A percentile compares a stretch with the other conserved stretches of the same genome.
Conservation (phyloP, 2,329 filamentous ascomycete species). For the Sporothrix inflata region DNA sequence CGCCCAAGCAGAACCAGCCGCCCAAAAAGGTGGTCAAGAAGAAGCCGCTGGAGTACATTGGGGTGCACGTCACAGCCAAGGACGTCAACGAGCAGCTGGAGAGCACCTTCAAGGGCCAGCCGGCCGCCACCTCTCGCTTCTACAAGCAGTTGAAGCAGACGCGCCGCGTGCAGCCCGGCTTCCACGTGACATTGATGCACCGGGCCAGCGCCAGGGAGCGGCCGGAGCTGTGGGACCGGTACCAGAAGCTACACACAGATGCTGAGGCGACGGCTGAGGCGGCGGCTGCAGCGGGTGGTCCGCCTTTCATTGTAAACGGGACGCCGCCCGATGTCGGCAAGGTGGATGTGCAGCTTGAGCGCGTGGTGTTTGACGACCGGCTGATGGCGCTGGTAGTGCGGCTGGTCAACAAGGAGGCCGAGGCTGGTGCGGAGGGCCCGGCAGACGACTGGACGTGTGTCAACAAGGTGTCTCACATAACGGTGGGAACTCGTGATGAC, state of each 20-base stretch:
- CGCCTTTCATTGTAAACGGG: neutral
- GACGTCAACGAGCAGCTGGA: slow-evolving; percentile 63
- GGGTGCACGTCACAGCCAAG: slow-evolving; percentile 50
- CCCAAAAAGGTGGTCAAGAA: slow-evolving; percentile 47
- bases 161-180: slow-evolving; percentile 77
- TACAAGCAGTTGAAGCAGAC: slow-evolving; percentile 75
- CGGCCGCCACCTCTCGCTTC: slow-evolving; percentile 61
- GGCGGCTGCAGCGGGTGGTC: slow-evolving; percentile 32
- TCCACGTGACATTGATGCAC: slow-evolving; percentile 95
- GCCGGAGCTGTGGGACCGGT: slow-evolving; percentile 75
- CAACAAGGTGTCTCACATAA: slow-evolving; percentile 84
- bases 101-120: slow-evolving; percentile 64
- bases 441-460: slow-evolving; percentile 64
- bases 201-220: slow-evolving; percentile 63
- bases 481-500: slow-evolving; percentile 76
- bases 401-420: slow-evolving; percentile 58
- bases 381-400: slow-evolving; percentile 92
- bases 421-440: neutral
- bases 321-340: slow-evolving; percentile 56
- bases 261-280: slow-evolving; percentile 46
- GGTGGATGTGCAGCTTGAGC: slow-evolving; percentile 66
- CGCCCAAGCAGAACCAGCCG: slow-evolving; percentile 40
- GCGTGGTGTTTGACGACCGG: slow-evolving; percentile 80
- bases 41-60: slow-evolving; percentile 61
- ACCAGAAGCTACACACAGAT: slow-evolving; percentile 61